These are phyloP conservation scores for Xerocomellus amylosporus DNA, from an alignment of 768 basidiomycete genomes.

Conservation along the genomic window DNA sequence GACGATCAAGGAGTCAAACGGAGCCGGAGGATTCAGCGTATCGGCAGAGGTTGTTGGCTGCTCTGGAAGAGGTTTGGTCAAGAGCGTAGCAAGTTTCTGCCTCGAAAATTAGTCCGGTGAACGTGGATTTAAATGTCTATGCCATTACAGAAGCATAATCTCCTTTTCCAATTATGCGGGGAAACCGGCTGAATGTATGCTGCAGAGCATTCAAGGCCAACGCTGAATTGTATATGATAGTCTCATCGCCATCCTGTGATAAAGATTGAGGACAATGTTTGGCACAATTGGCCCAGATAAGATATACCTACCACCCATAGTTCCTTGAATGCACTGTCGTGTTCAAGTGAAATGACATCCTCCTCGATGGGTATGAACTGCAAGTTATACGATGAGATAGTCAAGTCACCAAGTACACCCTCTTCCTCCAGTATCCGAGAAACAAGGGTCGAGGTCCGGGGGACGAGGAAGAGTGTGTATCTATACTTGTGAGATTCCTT, in stretches of 20 bases:
- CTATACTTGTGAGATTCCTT: constrained; percentile 71
- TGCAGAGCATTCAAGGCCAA: constrained; percentile 83
- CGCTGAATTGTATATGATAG: constrained; percentile 82
- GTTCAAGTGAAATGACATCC: constrained; percentile 89
- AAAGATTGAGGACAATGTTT: not conserved
- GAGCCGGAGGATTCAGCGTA: constrained; percentile 48
- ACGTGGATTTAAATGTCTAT: not conserved
- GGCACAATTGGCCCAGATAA: not conserved
- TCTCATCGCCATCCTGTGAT: constrained; percentile 86
- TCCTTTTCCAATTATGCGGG: constrained; percentile 91
- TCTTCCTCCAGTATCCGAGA: constrained; percentile 88
- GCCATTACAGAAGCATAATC: constrained; percentile 70
- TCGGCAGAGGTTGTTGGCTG: constrained; percentile 37
- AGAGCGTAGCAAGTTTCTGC: constrained; percentile 73
- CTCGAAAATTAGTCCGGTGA: constrained; percentile 9
- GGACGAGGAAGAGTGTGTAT: constrained; percentile 86
- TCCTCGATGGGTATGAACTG: constrained; percentile 93
- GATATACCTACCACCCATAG: constrained; percentile 75
- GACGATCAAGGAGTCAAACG: constrained; percentile 83
- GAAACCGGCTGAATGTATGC: constrained; percentile 82
- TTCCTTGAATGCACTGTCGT: constrained; percentile 82
- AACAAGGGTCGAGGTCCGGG: constrained; percentile 83
- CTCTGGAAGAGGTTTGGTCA: constrained; percentile 58
- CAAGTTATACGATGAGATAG: constrained; percentile 81
- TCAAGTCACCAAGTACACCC: constrained; percentile 95